Percentiles rank a stretch among this genome's conserved stretches.
Conservation (phyloP, 257 asterid species). For the Rehmannia glutinosa region DNA sequence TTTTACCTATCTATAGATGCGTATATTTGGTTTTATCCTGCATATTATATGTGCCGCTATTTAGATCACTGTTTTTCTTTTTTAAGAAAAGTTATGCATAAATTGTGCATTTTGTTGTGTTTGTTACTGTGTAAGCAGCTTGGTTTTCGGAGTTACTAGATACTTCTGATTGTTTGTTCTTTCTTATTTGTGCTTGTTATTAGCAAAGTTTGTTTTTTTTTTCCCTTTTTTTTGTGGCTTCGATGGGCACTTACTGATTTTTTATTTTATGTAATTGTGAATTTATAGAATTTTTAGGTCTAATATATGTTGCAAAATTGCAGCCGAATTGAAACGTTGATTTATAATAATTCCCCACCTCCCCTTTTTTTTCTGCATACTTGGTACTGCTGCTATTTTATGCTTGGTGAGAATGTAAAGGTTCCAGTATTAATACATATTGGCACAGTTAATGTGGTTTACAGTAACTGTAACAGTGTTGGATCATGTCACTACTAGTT, state of each 20-base stretch:
- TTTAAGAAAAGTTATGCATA: not conserved
- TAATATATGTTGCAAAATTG: not conserved
- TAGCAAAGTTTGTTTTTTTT: not conserved
- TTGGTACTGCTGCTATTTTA: not conserved
- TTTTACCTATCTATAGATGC: not conserved
- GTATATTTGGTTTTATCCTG: not conserved
- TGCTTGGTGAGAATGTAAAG: not conserved
- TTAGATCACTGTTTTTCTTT: not conserved
- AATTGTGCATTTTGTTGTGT: not conserved
- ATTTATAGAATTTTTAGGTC: not conserved
- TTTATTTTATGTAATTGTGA: not conserved
- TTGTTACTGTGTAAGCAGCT: not conserved
- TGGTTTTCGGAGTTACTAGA: not conserved
- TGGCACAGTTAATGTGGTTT: not conserved
- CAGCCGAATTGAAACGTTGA: not conserved
- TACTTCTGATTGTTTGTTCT: not conserved
- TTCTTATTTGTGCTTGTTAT: not conserved
- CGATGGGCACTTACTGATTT: not conserved
- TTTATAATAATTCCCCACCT: not conserved
- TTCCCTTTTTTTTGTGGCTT: too few species aligned
- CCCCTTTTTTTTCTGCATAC: not conserved
- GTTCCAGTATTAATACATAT: not conserved
- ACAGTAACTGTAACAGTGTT: not conserved
- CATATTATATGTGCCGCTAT: not conserved
- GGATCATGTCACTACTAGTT: not conserved